Evolutionary conservation across 2,329 filamentous ascomycete species (phyloP).

Genomic region (Alternaria rosae): DNA sequence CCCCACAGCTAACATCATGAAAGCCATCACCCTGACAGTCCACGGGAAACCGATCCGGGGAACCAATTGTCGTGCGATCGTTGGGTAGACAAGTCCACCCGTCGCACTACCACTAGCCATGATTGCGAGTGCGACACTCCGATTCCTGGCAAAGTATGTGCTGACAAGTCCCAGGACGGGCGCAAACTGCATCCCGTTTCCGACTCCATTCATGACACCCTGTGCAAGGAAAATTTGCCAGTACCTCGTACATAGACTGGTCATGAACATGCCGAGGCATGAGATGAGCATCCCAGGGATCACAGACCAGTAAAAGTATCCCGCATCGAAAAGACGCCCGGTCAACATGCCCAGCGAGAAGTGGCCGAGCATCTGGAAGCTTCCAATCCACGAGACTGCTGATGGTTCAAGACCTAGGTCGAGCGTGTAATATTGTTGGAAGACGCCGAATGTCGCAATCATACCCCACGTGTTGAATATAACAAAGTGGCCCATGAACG

Average conservation of each 20-base stretch:
- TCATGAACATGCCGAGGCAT: conserved; percentile 61
- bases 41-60: conserved; percentile 69
- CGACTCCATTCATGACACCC: conserved; percentile 44
- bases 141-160: conserved; percentile 68
- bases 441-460: conserved; percentile 48
- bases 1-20: conserved; percentile 62
- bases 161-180: conserved; percentile 41
- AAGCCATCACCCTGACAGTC: conserved; percentile 68
- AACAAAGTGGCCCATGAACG: conserved; percentile 47
- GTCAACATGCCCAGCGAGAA: conserved; percentile 61
- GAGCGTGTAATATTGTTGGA: conserved; percentile 47
- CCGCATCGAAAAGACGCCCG: conserved; percentile 61
- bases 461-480: conserved; percentile 49
- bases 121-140: conserved; percentile 66
- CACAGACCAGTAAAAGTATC: conserved; percentile 57
- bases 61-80: conserved; percentile 61
- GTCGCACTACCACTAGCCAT: conserved; percentile 66
- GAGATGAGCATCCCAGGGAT: conserved; percentile 54
- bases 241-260: conserved; percentile 57
- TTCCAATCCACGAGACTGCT: conserved; percentile 62
- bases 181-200: conserved; percentile 46
- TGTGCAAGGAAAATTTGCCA: conserved; percentile 56
- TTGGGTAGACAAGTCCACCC: conserved; percentile 70
- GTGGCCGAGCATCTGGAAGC: conserved; percentile 59
- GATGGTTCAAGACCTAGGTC: conserved; percentile 44